Conservation (phyloP, 441 rosid genomes). For the Geranium incanum region DNA sequence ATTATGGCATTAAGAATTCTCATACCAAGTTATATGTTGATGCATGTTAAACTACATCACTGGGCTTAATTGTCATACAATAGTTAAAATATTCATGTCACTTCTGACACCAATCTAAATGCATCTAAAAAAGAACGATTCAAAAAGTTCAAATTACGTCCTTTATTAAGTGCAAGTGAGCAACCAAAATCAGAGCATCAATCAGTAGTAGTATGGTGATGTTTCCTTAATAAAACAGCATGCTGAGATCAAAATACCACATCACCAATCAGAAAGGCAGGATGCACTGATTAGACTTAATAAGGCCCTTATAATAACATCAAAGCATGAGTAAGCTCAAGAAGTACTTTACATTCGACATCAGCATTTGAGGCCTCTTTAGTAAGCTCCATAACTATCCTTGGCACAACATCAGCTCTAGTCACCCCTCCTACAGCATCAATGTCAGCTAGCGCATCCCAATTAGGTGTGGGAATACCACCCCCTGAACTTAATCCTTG, state of each 20-base stretch:
- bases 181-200: background rate
- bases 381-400: slow-evolving; percentile 72
- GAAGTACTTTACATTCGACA: slow-evolving; percentile 57
- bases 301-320: slow-evolving; percentile 1
- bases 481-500: slow-evolving; percentile 94
- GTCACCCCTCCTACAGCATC: slow-evolving; percentile 98
- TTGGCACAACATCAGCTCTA: slow-evolving; percentile 94
- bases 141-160: no score
- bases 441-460: slow-evolving; percentile 99
- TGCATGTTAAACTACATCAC: background rate
- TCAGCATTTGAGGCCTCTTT: slow-evolving; percentile 66
- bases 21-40: background rate
- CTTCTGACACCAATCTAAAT: background rate
- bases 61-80: background rate
- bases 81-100: background rate
- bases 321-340: slow-evolving; percentile 6
- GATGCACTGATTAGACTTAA: background rate
- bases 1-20: background rate
- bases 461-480: slow-evolving; percentile 98
- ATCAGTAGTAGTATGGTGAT: background rate
- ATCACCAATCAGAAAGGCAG: background rate
- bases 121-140: background rate
- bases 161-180: no score
- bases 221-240: background rate
- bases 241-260: background rate